phyloP scores from a whole-genome alignment of 2,329 filamentous ascomycete genomes.

The Microdochium paspali region DNA sequence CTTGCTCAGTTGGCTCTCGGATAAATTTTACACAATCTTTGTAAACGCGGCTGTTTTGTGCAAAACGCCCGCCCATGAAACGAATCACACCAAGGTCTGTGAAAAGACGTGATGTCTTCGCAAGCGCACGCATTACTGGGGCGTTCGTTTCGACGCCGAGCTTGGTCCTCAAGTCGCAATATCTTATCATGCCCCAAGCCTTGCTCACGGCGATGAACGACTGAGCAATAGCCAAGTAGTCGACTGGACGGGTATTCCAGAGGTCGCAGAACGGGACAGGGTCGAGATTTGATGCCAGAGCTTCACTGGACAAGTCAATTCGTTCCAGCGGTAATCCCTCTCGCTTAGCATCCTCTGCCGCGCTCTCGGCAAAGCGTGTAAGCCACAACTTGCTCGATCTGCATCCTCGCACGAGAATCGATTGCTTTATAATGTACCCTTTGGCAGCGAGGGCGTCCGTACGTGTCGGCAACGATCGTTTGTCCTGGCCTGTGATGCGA shows the following conservation, averaged over 20 bases:
- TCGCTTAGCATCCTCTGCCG: conserved; percentile 30
- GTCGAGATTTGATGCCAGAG: conserved; percentile 34
- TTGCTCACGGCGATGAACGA: conserved; percentile 48
- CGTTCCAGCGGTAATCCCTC: conserved; percentile 20
- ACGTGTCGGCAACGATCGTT: conserved; percentile 51
- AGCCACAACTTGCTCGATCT: conserved; percentile 57
- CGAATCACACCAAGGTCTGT: conserved; percentile 44
- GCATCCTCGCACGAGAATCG: conserved; percentile 45
- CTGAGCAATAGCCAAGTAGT: conserved; percentile 46
- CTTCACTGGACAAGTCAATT: conserved; percentile 27
- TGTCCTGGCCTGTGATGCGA: conserved; percentile 49
- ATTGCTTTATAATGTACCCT: conserved; percentile 53
- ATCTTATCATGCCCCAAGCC: conserved; percentile 48
- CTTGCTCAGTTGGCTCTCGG: conserved; percentile 43
- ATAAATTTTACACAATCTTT: conserved; percentile 53
- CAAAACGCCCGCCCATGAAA: conserved; percentile 46
- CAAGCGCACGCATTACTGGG: conserved; percentile 51
- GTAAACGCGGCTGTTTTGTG: conserved; percentile 38
- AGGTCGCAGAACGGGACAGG: conserved; percentile 45
- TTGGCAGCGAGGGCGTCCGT: conserved; percentile 50
- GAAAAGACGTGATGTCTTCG: conserved; percentile 49
- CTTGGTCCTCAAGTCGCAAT: conserved; percentile 48
- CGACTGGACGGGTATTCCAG: conserved; percentile 50
- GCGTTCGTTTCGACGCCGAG: conserved; percentile 43
- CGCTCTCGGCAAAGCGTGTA: conserved; percentile 34